These are phyloP conservation scores for Venturia nashicola DNA, from an alignment of 2,329 filamentous ascomycete genomes.

Conservation along the genomic window DNA sequence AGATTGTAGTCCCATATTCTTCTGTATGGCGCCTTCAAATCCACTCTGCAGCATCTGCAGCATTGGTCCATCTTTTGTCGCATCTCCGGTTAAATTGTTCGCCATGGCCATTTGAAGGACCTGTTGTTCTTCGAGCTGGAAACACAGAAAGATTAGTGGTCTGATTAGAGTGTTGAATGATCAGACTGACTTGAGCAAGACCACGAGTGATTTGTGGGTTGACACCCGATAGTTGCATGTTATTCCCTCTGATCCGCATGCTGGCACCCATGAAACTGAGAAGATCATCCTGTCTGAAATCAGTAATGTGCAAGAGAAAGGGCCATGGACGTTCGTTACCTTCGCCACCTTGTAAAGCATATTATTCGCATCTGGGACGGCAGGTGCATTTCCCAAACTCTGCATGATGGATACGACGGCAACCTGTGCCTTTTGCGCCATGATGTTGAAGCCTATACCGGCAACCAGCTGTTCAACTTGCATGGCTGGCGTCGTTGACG, in stretches of 20 bases:
- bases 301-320: neutral
- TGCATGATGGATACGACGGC: conserved; percentile 2
- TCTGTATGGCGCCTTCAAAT: conserved; percentile 2
- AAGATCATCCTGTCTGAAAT: neutral
- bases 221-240: conserved; percentile 4
- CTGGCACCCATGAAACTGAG: conserved; percentile 3
- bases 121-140: neutral
- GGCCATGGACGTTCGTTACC: neutral
- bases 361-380: neutral
- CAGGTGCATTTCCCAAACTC: neutral
- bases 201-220: conserved; percentile 7
- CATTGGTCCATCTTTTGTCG: neutral
- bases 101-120: neutral
- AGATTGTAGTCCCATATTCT: conserved; percentile 5
- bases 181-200: neutral
- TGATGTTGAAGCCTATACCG: conserved; percentile 7
- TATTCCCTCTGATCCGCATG: conserved; percentile 5
- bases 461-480: conserved; percentile 4
- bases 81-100: conserved; percentile 4
- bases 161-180: neutral
- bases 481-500: neutral
- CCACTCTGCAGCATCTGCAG: conserved; percentile 3
- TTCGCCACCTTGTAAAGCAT: neutral
- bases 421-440: conserved; percentile 3
- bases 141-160: neutral